Percentiles rank a stretch among this genome's conserved stretches.
These are phyloP conservation scores for Capsella rubella DNA, from an alignment of 441 rosid genomes.

Conservation along the genomic window DNA sequence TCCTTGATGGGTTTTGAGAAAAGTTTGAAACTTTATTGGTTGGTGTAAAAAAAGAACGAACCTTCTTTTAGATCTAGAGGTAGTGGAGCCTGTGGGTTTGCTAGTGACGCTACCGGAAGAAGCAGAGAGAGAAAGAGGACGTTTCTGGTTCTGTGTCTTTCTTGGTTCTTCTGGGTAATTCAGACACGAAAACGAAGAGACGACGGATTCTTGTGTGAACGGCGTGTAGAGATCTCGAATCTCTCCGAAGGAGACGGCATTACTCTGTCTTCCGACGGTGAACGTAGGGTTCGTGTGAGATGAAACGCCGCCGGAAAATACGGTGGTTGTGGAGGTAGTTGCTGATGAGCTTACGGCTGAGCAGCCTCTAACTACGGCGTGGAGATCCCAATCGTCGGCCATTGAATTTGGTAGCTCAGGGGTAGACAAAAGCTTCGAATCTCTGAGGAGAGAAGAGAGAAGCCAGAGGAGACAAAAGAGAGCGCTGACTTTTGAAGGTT, in stretches of 20 bases:
- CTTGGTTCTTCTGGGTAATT: conserved; percentile 46
- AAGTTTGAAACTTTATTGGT: not conserved
- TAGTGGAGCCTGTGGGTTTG: conserved; percentile 51
- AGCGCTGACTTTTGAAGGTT: conserved; percentile 88
- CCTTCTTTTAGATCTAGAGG: conserved; percentile 89
- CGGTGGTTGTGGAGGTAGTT: conserved; percentile 36
- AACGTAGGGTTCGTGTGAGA: conserved; percentile 32
- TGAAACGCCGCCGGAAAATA: conserved; percentile 41
- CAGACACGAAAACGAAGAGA: conserved; percentile 55
- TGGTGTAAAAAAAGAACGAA: conserved; percentile 25
- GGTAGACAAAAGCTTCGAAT: conserved; percentile 42
- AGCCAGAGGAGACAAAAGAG: conserved; percentile 65
- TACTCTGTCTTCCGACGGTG: conserved; percentile 49
- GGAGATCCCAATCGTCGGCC: conserved; percentile 97
- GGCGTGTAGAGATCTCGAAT: conserved; percentile 78
- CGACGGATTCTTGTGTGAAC: conserved; percentile 49
- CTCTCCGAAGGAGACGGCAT: conserved; percentile 49
- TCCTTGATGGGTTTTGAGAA: not conserved
- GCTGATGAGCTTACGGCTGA: conserved; percentile 47
- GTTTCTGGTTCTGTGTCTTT: conserved; percentile 44
- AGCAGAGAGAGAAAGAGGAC: conserved; percentile 53
- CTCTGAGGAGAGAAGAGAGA: conserved; percentile 44
- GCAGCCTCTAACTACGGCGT: conserved; percentile 91
- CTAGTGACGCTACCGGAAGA: conserved; percentile 51
- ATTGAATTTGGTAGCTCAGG: conserved; percentile 43